Conservation (phyloP, 78 protist species). For the Ministeria vibrans region DNA sequence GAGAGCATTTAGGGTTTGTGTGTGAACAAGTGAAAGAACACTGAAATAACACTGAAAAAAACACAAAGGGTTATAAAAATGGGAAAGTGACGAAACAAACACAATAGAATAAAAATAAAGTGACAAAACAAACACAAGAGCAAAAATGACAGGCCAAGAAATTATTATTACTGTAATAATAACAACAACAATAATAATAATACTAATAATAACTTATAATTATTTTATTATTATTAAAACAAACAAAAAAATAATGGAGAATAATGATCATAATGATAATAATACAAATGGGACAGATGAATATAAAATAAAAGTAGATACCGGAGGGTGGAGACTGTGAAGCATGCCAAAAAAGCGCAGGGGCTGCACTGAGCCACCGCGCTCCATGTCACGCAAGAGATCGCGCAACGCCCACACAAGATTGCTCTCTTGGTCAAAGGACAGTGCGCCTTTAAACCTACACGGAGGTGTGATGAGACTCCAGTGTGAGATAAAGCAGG, state of each 20-base stretch:
- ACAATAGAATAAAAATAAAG: no score
- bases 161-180: neutral
- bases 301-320: neutral
- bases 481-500: neutral
- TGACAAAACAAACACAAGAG: neutral
- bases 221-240: constrained; percentile 8
- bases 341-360: neutral
- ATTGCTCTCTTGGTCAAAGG: no score
- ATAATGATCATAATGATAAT: neutral
- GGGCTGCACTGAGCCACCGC: neutral
- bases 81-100: no score
- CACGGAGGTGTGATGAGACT: neutral
- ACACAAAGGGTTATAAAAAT: no score
- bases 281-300: neutral
- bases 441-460: neutral
- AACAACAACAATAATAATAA: neutral
- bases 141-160: neutral
- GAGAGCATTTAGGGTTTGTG: neutral
- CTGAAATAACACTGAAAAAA: no score
- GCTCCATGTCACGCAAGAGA: neutral
- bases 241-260: neutral
- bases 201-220: neutral
- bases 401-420: neutral
- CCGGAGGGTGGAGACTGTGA: neutral
- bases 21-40: neutral